Base-by-base conservation (phyloP, 441 rosid species). In the Biscutella laevigata region DNA sequence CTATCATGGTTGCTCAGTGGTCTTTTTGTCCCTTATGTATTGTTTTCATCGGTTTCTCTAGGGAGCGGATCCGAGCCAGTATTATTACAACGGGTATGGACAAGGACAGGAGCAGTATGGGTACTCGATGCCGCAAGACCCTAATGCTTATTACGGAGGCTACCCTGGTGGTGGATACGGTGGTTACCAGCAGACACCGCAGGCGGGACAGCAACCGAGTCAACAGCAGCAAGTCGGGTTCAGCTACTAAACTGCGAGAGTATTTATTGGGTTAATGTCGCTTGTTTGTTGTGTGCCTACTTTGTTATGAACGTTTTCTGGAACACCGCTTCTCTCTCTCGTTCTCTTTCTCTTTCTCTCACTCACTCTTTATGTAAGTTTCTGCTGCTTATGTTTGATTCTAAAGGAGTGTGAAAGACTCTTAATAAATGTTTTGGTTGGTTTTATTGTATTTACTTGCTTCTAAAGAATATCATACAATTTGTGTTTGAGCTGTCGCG, bases 21-120 rank as follows among this genome's bases (percentile, higher is more conserved):
- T 6, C 27, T 25, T 25, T 25, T 6, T 4, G 20, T 17, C 20
- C 20, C 20, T 25, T 25, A 2, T 25, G 7, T 25, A 25, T 25
- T 25, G 7, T 25, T 25, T 25, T 25, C 20, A 78, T 80, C 30
- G 60, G 16, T 36, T 45, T 29, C 44, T 29, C 12, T 79, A 82
- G 67, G 52, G 78, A 8, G 56, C 78, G 1, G 94, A 84, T 42
- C 73, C 71, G 9, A 64, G 58, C 57, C 96, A 82, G 61, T 80
- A 66, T 74, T 79, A 80, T 45, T 86, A 83, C 52, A 1, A 65
- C 2, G 85, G 87, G 7, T 81, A 84, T 45, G 65, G 70, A 24
- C 88, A 80, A 61, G 95, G 96, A n/a, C 83, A 88, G 26, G 96
- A 85, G 45, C 74, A 75, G 43, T 88, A 88, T 62, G 83, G 91